Evolutionary conservation across 805 yeast species (phyloP), one percentile per base, ranked within the genome.

Genomic region (Saturnispora diversa): DNA sequence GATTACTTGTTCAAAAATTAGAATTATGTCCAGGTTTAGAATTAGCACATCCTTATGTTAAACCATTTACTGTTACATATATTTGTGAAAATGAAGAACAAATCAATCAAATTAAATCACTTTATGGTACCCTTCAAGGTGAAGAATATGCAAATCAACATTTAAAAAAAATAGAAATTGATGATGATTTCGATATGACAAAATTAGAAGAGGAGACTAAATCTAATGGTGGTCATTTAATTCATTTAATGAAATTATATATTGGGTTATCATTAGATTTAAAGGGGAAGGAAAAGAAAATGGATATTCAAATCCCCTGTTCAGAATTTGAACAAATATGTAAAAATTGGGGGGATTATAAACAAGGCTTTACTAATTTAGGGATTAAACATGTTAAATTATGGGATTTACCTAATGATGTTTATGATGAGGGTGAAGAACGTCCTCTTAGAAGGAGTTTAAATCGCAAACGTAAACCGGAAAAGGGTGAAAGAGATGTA

Each of bases 221-320:
- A 19, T 53, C 45, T 11, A 54, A 53, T 2, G 54, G 53, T 7
- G 56, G 56, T 32, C 52, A 46, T 29, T 21, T 56, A 9, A 62
- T 84, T 10, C 80, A 78, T 55, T 58, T 87, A 3, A 80, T 94
- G 13, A 80, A 84, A 35, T 65, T 87, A 45, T 92, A 74, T 60
- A 75, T 92, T 52, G 98, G 97, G 1, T 62, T 92, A 35, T 79
- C 72, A 15, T 59, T 81, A 13, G 69, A 59, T 45, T 63, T 63
- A 28, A 68, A 72, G 38, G 76, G 73, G 19, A 72, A 72, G 26
- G 74, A 68, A 37, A 73, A 75, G 64, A 74, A 78, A 51, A 70
- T 88, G 50, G 95, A 87, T 58, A 80, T 90, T 43, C 94, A 83
- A 52, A 74, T 78, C 47, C 95, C 95, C 15, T 88, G 97, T 56